A percentile compares a stretch with the other conserved stretches of the same genome.
These are phyloP conservation scores for Saprolegnia diclina DNA, from an alignment of 352 stramenopile species.

Conservation along the genomic window DNA sequence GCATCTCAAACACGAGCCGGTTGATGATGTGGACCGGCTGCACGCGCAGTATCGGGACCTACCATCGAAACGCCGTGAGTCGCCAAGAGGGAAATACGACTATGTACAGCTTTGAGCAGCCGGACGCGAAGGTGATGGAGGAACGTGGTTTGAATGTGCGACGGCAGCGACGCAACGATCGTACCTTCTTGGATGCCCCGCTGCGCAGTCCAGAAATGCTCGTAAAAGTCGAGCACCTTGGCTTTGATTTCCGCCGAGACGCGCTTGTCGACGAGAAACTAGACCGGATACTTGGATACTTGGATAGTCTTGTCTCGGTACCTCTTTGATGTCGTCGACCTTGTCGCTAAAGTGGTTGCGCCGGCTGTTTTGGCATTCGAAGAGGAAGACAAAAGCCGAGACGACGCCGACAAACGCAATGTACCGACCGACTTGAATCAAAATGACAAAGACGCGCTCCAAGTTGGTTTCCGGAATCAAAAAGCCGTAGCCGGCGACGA, in stretches of 20 bases:
- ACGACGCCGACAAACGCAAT: not conserved
- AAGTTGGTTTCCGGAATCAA: constrained; percentile 13
- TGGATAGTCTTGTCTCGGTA: too few relatives aligned
- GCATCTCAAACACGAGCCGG: constrained; percentile 8
- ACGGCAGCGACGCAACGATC: constrained; percentile 8
- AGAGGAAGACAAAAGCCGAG: constrained; percentile 16
- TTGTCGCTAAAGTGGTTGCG: constrained; percentile 20
- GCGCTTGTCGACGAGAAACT: not conserved
- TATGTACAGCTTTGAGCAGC: constrained; percentile 18
- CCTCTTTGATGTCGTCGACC: constrained; percentile 20
- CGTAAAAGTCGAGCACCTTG: constrained; percentile 23
- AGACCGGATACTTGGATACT: too few relatives aligned
- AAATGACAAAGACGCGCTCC: not conserved
- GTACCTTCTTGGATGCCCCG: constrained; percentile 12
- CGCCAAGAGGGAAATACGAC: too few relatives aligned
- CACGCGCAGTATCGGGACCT: constrained; percentile 17
- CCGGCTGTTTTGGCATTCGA: constrained; percentile 19
- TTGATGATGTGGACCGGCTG: constrained; percentile 8
- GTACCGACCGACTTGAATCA: constrained; percentile 13
- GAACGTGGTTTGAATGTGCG: constrained; percentile 20
- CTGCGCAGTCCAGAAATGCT: constrained; percentile 17
- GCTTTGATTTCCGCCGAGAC: constrained; percentile 7
- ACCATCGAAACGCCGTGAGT: not conserved
- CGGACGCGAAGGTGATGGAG: not conserved
- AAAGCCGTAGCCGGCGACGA: constrained; percentile 12